Percentiles rank a stretch among this genome's conserved stretches.
phyloP scores from a whole-genome alignment of 768 basidiomycete genomes.

The Sutorius australiensis region DNA sequence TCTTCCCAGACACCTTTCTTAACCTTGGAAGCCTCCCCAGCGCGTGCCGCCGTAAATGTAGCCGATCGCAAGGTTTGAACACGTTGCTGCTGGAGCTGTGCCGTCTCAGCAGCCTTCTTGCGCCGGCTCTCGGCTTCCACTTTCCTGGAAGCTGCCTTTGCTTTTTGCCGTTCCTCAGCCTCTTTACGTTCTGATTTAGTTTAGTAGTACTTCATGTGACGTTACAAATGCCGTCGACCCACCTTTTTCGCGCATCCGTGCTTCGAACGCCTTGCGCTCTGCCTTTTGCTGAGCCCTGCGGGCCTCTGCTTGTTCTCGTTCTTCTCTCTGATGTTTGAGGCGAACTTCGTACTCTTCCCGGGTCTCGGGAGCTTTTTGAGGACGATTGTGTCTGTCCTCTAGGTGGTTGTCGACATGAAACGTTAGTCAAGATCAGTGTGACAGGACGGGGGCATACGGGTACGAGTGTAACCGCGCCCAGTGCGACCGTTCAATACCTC shows the following conservation, averaged over 20 bases:
- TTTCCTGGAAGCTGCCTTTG: conserved; percentile 53
- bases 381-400: conserved; percentile 21
- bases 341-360: conserved; percentile 52
- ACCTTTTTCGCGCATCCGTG: conserved; percentile 52
- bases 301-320: conserved; percentile 51
- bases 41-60: conserved; percentile 63
- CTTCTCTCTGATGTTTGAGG: conserved; percentile 46
- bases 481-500: conserved; percentile 39
- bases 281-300: conserved; percentile 45
- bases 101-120: conserved; percentile 45
- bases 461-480: conserved; percentile 23
- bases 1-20: conserved; percentile 69
- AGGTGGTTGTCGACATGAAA: conserved; percentile 2
- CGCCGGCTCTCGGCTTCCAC: conserved; percentile 48
- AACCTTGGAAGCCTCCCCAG: conserved; percentile 48
- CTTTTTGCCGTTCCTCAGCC: conserved; percentile 56
- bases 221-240: conserved; percentile 7
- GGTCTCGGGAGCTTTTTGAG: conserved; percentile 37
- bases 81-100: conserved; percentile 43
- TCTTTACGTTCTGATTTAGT: conserved; percentile 41
- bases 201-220: conserved; percentile 13
- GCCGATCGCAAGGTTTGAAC: conserved; percentile 56
- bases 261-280: conserved; percentile 43
- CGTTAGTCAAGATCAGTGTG: conserved; percentile 8
- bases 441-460: conserved; percentile 27